Percentiles rank a stretch among this genome's conserved stretches.
Evolutionary conservation across 306 rosid genomes (phyloP).

Genomic region (Urtica urens): DNA sequence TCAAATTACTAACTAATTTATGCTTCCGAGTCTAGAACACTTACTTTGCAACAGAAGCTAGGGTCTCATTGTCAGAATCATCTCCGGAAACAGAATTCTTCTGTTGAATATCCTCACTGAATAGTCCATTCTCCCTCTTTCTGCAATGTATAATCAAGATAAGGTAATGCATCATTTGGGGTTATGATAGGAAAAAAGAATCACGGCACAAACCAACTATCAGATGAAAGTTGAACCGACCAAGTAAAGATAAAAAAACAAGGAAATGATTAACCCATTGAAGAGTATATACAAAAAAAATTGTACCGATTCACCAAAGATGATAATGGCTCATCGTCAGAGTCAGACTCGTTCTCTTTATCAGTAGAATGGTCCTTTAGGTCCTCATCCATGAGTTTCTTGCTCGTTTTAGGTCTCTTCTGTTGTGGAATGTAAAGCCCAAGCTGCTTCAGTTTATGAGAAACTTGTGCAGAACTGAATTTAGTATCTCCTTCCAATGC

Average conservation of each 20-base stretch:
- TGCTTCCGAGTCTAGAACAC: no score
- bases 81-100: slow-evolving; percentile 17
- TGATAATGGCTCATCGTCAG: slow-evolving; percentile 62
- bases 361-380: slow-evolving; percentile 23
- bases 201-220: no score
- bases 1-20: background rate
- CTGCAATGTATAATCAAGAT: no score
- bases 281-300: background rate
- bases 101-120: slow-evolving; percentile 16
- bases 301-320: slow-evolving; percentile 51
- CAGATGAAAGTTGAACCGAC: background rate
- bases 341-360: slow-evolving; percentile 33
- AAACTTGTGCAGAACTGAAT: slow-evolving; percentile 61
- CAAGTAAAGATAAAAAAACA: background rate
- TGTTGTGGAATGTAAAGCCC: slow-evolving; percentile 44
- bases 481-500: slow-evolving; percentile 53
- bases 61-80: slow-evolving; percentile 44
- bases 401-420: slow-evolving; percentile 33
- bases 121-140: slow-evolving; percentile 10
- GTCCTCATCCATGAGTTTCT: slow-evolving; percentile 24
- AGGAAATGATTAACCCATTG: background rate
- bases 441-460: slow-evolving; percentile 79
- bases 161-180: no score
- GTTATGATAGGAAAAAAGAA: no score
- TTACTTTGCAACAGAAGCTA: slow-evolving; percentile 48